Base-by-base conservation (phyloP, 352 stramenopile genomes). In the Globisporangium okanoganense region DNA sequence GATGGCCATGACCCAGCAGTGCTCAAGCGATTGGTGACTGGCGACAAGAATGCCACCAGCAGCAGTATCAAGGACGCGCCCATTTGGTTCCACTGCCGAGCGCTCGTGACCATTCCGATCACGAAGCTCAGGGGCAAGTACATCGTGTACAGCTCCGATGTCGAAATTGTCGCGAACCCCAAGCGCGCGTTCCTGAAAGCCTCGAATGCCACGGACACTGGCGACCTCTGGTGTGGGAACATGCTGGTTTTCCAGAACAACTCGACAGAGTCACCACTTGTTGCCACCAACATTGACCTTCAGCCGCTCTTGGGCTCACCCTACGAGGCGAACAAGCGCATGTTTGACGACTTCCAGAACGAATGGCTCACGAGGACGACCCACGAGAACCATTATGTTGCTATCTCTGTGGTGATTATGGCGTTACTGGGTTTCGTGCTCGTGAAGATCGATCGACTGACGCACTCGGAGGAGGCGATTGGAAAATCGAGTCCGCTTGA, bases 261-360 rank as follows among this genome's bases (percentile, higher is more conserved):
- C 22, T 24, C n/a, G 43, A 48, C 7, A 27, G 20, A 18, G 6
- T n/a, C n/a, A n/a, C 9, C 13, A 29, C 43, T 48, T 7, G 8
- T 48, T 27, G 43, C 43, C 24, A 22, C n/a, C 13, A 48, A 22
- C 9, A 27, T 48, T 9, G 43, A 29, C 14, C 9, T 16, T 5
- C 20, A 48, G n/a, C n/a, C 5, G 24, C n/a, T 22, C 2, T 8
- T 27, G 43, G 20, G n/a, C 2, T 49, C 22, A 3, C 20, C 20
- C 13, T 49, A 49, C 20, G 43, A 49, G 20, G 20, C 20, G 43
- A 49, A 29, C 10, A 5, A 10, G 22, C 0, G 3, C 4, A 49
- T 49, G 43, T 49, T 49, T 49, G 43, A 49, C n/a, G n/a, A 49
- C 20, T 50, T 50, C 22, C 7, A 49, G 20, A 50, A 18, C 18